Evolutionary conservation across 2,329 filamentous ascomycete genomes (phyloP), one percentile per base, ranked within the genome.

Genomic region (Exophiala oligosperma): DNA sequence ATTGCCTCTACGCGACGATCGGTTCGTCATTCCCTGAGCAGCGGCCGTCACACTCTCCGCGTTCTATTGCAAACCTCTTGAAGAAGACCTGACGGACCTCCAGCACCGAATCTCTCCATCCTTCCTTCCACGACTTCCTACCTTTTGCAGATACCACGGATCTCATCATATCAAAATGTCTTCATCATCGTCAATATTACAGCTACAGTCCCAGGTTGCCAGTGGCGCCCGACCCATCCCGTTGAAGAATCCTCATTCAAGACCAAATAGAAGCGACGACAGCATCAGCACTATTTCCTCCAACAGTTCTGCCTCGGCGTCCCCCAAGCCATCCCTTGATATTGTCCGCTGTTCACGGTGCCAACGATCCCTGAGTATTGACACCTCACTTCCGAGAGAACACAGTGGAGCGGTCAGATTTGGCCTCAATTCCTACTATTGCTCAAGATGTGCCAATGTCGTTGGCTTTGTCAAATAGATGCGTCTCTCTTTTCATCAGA

Each of bases 391-490:
- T 6, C 71, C 73, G 6, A 67, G 71, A 8, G 64, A 70, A 1
- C 37, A 26, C 9, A 58, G 56, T 35, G 73, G 71, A 4, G 72
- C 72, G 1, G 74, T 79, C 17, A 74, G 73, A 47, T 79, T 79
- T 65, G 77, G 76, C 54, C 76, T 77, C 69, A 80, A 79, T 59
- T 77, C 75, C 21, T 79, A 79, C 62, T 80, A 80, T 64, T 80
- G 77, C 62, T 57, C 51, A 26, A 55, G 65, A 57, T 67, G 65
- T 44, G 65, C 65, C 43, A 66, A 56, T 50, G 52, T 60, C 21
- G 65, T 67, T 23, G 65, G 65, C 29, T 67, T 67, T 44, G 54
- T 63, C 62, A 67, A 67, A 63, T 67, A 55, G 65, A 32, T 40
- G 32, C 32, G 2, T 11, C 32, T 9, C 8, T 35, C 32, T 35